Evolutionary conservation across 352 stramenopile species (phyloP).

Genomic region (Pythium insidiosum): DNA sequence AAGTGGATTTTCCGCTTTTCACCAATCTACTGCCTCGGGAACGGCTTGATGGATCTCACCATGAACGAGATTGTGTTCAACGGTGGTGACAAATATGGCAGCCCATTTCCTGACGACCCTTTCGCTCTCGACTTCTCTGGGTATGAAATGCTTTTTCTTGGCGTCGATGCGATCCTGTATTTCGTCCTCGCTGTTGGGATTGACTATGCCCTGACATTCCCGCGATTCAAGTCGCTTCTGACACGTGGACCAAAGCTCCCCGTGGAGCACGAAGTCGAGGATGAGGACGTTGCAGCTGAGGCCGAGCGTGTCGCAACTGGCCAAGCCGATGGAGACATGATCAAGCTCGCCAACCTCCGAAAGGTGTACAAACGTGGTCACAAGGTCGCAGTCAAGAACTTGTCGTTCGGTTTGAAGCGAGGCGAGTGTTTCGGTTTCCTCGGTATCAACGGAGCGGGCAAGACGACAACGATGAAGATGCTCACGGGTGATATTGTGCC

Average conservation of each 20-base stretch:
- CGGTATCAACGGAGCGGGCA: conserved; percentile 38
- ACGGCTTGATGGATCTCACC: conserved; percentile 31
- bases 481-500: conserved; percentile 36
- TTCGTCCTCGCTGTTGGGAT: conserved; percentile 19
- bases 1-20: conserved; percentile 39
- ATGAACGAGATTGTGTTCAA: conserved; percentile 13
- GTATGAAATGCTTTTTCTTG: conserved; percentile 25
- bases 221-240: conserved; percentile 13
- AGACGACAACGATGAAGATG: conserved; percentile 43
- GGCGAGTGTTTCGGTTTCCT: conserved; percentile 85
- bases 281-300: conserved; percentile 18
- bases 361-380: conserved; percentile 36
- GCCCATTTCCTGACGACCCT: conserved; percentile 5
- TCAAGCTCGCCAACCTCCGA: conserved; percentile 20
- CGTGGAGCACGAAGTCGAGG: not conserved
- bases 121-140: conserved; percentile 24
- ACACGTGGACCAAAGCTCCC: conserved; percentile 7
- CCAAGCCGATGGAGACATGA: conserved; percentile 3
- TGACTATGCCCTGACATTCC: conserved; percentile 27
- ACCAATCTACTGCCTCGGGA: conserved; percentile 31
- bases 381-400: conserved; percentile 50
- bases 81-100: not conserved
- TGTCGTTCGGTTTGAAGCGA: conserved; percentile 46
- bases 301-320: conserved; percentile 7
- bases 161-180: conserved; percentile 15